A percentile compares a stretch with the other conserved stretches of the same genome.
phyloP scores from a whole-genome alignment of 352 stramenopile genomes.

The Blastocystis sp. region DNA sequence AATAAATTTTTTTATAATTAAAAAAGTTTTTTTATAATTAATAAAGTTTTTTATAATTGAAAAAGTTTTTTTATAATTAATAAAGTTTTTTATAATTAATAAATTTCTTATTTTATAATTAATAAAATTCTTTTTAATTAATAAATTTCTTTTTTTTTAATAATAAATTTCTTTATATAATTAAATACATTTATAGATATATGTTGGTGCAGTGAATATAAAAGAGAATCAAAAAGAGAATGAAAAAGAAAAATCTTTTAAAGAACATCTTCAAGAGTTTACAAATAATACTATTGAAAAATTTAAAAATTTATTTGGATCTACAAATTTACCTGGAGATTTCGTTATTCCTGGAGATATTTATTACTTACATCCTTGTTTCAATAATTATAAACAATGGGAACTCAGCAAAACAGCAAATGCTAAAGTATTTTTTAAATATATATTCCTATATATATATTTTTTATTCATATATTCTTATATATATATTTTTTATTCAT shows the following conservation, averaged over 20 bases:
- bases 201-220: background rate
- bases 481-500: too few species aligned
- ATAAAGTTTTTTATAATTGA: background rate
- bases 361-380: conserved; percentile 21
- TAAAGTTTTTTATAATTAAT: too few species aligned
- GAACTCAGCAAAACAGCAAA: too few species aligned
- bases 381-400: too few species aligned
- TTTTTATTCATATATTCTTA: too few species aligned
- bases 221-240: background rate
- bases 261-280: too few species aligned
- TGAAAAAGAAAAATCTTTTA: background rate
- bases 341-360: conserved; percentile 26
- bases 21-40: conserved; percentile 4
- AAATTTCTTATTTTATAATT: background rate
- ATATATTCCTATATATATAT: too few species aligned
- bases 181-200: background rate
- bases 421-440: too few species aligned
- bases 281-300: too few species aligned
- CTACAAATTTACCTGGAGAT: conserved; percentile 17
- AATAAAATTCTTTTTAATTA: background rate
- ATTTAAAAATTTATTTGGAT: too few species aligned
- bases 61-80: background rate
- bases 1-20: background rate
- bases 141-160: background rate
- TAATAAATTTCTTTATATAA: background rate